These are phyloP conservation scores for Mucor irregularis DNA, from an alignment of 371 early-diverging fungal species.

Conservation along the genomic window DNA sequence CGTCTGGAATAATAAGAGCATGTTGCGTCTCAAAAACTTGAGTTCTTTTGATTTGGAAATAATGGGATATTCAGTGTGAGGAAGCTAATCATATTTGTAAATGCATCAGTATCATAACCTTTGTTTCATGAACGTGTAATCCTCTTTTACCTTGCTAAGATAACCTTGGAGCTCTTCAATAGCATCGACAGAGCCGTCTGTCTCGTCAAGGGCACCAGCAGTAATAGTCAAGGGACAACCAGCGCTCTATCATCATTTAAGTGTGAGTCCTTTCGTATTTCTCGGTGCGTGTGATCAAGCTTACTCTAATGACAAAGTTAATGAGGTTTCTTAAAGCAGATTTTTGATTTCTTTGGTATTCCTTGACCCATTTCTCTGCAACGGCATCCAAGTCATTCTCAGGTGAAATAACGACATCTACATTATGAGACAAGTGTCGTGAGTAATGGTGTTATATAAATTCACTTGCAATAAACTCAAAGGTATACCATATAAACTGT, in stretches of 20 bases:
- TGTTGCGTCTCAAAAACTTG: conserved; percentile 56
- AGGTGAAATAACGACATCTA: background rate
- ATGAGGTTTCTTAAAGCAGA: conserved; percentile 52
- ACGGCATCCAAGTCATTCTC: conserved; percentile 25
- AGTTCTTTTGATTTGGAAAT: conserved; percentile 60
- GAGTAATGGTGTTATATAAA: background rate
- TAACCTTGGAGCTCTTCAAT: conserved; percentile 47
- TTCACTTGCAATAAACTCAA: no score
- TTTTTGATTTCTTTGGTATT: conserved; percentile 25
- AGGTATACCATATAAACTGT: conserved; percentile 35
- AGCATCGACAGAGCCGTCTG: conserved; percentile 41
- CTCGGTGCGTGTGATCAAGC: background rate
- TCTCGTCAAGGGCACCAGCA: conserved; percentile 34
- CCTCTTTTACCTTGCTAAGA: conserved; percentile 40
- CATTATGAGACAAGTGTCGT: background rate
- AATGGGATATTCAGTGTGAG: conserved; percentile 66
- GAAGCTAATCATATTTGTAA: no score
- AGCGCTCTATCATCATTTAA: conserved; percentile 28
- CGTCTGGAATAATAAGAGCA: conserved; percentile 60
- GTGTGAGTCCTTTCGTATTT: background rate
- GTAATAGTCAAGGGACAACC: conserved; percentile 46
- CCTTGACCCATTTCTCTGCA: conserved; percentile 25
- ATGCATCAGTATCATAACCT: no score
- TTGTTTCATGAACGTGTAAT: no score
- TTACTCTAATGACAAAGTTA: conserved; percentile 66